Percentiles rank a stretch among this genome's conserved stretches.
Evolutionary conservation across 2,329 filamentous ascomycete genomes (phyloP).

Genomic region (Macrophomina tecta): DNA sequence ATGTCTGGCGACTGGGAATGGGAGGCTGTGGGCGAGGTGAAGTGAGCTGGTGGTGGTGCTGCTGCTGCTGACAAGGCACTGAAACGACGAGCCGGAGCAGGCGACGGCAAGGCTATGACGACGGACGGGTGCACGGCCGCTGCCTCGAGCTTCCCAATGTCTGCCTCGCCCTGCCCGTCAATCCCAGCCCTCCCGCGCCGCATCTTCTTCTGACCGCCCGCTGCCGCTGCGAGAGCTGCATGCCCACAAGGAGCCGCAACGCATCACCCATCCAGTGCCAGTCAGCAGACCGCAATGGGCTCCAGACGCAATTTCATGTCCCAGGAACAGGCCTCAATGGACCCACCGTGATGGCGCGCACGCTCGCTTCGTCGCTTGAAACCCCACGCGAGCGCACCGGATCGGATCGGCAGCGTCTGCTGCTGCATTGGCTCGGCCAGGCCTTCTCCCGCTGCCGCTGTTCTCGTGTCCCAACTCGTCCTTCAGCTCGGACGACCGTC

Average conservation of each 20-base stretch:
- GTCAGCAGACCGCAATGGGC: not conserved
- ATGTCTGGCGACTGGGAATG: not conserved
- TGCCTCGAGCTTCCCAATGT: not conserved
- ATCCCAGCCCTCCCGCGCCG: not conserved
- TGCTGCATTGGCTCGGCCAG: slow-evolving; percentile 16
- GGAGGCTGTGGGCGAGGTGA: not conserved
- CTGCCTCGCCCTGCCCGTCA: not conserved
- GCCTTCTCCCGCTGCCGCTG: not conserved
- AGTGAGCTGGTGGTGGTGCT: not conserved
- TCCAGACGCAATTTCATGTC: not conserved
- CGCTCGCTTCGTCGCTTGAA: not conserved
- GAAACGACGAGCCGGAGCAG: slow-evolving; percentile 16
- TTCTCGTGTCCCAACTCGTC: not conserved
- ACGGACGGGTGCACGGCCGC: slow-evolving; percentile 12
- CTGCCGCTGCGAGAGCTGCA: slow-evolving; percentile 1
- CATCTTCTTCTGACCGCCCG: not conserved
- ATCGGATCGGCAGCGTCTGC: slow-evolving; percentile 1
- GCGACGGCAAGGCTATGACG: slow-evolving; percentile 20
- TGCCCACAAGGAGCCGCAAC: not conserved
- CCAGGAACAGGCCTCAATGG: not conserved
- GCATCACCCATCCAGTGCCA: not conserved
- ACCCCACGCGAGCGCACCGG: slow-evolving; percentile 8
- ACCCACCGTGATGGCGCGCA: slow-evolving; percentile 13
- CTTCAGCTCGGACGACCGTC: not conserved
- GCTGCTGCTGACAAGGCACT: slow-evolving; percentile 8